Evolutionary conservation across 192 early-diverging fungal genomes (phyloP).

Genomic region (Backusella morwellensis): DNA sequence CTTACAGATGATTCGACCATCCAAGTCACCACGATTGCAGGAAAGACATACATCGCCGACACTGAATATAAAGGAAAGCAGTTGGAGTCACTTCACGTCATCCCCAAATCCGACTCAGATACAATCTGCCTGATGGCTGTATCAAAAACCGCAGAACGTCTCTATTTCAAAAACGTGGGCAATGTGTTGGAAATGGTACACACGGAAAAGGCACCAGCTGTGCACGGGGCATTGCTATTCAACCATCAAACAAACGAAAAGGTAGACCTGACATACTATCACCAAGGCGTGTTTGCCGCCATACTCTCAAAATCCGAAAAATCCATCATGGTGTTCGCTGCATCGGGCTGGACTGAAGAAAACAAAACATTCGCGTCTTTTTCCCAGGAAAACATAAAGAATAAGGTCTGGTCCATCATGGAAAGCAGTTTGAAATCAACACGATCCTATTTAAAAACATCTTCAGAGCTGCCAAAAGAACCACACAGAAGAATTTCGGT

Average conservation of each 20-base stretch:
- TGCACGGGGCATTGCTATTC: not conserved
- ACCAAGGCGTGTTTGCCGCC: not conserved
- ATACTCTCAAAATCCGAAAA: not conserved
- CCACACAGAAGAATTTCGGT: not conserved
- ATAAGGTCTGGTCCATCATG: not conserved
- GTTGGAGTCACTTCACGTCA: not conserved
- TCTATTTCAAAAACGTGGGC: not conserved
- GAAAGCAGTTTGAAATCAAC: not conserved
- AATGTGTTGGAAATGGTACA: not conserved
- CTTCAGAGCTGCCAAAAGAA: not conserved
- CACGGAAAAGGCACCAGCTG: not conserved
- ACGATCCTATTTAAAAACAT: not conserved
- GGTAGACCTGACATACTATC: not conserved
- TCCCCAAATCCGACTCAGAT: not conserved
- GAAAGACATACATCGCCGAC: not conserved
- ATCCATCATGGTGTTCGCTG: not conserved
- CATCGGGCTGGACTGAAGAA: not conserved
- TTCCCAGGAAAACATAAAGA: not conserved
- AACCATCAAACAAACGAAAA: not conserved
- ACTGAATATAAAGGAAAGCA: not conserved
- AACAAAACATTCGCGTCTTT: not conserved
- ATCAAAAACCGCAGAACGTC: not conserved
- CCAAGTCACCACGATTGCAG: not conserved
- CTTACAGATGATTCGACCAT: not conserved
- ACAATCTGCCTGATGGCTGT: slow-evolving; percentile 8